These are phyloP conservation scores for Trypanosoma theileri DNA, from an alignment of 208 protist species.

Conservation along the genomic window DNA sequence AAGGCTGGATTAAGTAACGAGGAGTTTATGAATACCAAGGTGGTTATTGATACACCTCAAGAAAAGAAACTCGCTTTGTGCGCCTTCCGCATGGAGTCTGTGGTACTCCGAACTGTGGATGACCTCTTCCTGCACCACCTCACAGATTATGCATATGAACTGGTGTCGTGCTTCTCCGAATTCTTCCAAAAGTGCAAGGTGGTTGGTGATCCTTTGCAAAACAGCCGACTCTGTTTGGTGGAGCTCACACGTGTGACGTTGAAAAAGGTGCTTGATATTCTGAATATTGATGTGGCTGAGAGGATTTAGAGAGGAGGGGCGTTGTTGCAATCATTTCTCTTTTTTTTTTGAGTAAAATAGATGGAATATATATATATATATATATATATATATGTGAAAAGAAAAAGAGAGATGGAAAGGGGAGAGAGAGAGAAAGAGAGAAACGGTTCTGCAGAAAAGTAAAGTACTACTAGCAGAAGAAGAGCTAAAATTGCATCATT, in stretches of 20 bases:
- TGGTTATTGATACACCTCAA: constrained; percentile 75
- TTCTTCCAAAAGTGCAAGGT: constrained; percentile 95
- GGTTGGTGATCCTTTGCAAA: constrained; percentile 77
- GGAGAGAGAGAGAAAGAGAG: too few relatives aligned
- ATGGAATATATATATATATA: too few relatives aligned
- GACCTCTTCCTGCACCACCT: constrained; percentile 94
- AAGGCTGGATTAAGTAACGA: constrained; percentile 79
- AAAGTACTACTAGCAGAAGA: too few relatives aligned
- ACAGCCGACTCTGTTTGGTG: constrained; percentile 89
- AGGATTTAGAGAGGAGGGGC: constrained; percentile 52
- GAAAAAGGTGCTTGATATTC: constrained; percentile 88
- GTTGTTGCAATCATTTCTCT: neutral
- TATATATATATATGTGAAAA: too few relatives aligned
- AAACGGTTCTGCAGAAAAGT: too few relatives aligned
- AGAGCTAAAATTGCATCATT: too few relatives aligned
- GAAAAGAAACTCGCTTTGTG: constrained; percentile 88
- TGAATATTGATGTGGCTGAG: constrained; percentile 92
- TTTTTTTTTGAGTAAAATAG: constrained; percentile 7
- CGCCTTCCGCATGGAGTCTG: constrained; percentile 85
- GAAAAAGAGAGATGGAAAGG: too few relatives aligned
- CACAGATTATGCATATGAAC: constrained; percentile 96
- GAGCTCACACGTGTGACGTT: constrained; percentile 91
- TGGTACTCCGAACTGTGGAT: constrained; percentile 85
- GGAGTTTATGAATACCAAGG: constrained; percentile 47
- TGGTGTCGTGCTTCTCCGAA: constrained; percentile 92